phyloP scores from a whole-genome alignment of 1,284 basidiomycete genomes.

The Trichosporon asahii region DNA sequence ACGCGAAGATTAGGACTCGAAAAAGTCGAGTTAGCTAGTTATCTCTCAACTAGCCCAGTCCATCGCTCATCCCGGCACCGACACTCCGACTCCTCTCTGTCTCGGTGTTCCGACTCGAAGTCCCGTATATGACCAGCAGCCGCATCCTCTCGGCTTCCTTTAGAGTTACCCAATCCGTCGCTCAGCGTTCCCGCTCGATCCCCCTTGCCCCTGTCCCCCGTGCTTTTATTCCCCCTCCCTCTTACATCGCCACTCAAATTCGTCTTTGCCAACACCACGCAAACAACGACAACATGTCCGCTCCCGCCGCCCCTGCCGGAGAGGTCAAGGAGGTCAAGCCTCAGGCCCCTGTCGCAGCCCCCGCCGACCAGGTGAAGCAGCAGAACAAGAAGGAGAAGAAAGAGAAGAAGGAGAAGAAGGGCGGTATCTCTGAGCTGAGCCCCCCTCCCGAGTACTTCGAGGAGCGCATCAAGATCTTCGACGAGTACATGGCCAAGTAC shows the following conservation, averaged over 20 bases:
- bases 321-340: constrained; percentile 10
- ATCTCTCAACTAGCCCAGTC: not conserved
- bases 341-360: constrained; percentile 18
- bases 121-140: constrained; percentile 22
- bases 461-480: constrained; percentile 85
- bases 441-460: constrained; percentile 85
- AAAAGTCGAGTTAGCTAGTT: constrained; percentile 1
- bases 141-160: constrained; percentile 13
- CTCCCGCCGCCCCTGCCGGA: constrained; percentile 22
- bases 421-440: constrained; percentile 59
- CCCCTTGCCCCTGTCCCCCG: constrained; percentile 10
- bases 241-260: constrained; percentile 11
- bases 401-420: constrained; percentile 20
- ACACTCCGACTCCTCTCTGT: not conserved
- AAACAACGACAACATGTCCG: constrained; percentile 18
- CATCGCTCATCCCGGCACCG: constrained; percentile 1
- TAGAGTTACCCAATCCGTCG: not conserved
- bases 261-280: constrained; percentile 13
- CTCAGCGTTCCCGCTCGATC: not conserved
- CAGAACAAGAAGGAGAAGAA: constrained; percentile 51
- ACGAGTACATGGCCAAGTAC: constrained; percentile 81
- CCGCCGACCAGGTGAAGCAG: constrained; percentile 16
- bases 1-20: constrained; percentile 1
- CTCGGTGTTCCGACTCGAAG: not conserved
- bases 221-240: not conserved